Evolutionary conservation across 202 grass and related monocot species (phyloP), one percentile per base, ranked within the genome.

Genomic region (Elaeis oleifera): DNA sequence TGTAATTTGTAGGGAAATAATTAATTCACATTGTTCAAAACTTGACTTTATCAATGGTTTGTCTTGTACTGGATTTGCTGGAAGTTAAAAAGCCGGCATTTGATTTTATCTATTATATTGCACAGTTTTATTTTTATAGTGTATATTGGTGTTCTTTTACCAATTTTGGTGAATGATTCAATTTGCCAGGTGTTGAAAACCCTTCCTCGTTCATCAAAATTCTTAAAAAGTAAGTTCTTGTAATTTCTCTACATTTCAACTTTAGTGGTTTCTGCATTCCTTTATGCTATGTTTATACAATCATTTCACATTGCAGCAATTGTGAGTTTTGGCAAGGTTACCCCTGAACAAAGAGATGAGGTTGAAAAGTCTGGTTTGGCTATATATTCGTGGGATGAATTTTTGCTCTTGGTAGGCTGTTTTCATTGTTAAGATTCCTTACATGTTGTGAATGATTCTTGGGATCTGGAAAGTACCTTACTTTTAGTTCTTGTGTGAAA

Each of bases 281-380:
- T 72, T 79, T 19, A 44, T 75, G 61, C 44, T 48, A 23, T 76
- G 19, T 68, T 53, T 19, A 25, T 71, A 62, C 18, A 23, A 67
- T 51, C 32, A 59, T 74, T 16, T 59, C 77, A 50, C 76, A 58
- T 76, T 76, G 32, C 73, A 99, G 94, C 78, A 19, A 92, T 99
- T 67, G 88, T 99, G 54, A 99, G 94, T 68, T 99, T 99, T 32
- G 88, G 85, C 56, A 77, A 86, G 4, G 88, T 89, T 22, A 80
- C 73, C 54, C 61, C 69, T 60, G 80, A 87, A 84, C 94, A 99
- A 77, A 99, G 50, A 73, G 84, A 92, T 76, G 77, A 73, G 56
- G 94, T 70, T 56, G 83, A 70, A 49, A 84, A 84, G 68, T 79
- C 72, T 68, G 85, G 80, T 36, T 69, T 99, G 51, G 72, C 69